Evolutionary conservation across 495 filamentous ascomycete genomes (phyloP).

Genomic region (Daldinia vernicosa): DNA sequence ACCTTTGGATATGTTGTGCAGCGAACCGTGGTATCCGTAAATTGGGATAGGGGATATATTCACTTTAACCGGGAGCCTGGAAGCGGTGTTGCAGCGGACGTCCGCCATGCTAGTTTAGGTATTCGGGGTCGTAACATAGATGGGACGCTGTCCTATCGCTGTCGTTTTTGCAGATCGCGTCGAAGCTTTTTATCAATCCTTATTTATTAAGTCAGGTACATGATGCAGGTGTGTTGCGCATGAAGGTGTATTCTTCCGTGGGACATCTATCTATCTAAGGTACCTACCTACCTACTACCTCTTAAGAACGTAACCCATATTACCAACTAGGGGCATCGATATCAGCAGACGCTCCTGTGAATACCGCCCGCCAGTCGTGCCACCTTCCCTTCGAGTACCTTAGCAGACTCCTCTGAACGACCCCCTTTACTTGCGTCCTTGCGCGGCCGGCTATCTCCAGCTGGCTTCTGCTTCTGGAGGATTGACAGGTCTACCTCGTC

Average conservation of each 20-base stretch:
- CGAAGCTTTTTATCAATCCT: background rate
- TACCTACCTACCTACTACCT: background rate
- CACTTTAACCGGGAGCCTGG: conserved; percentile 36
- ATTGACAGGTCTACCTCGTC: conserved; percentile 59
- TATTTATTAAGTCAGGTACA: background rate
- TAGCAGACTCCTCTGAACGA: conserved; percentile 31
- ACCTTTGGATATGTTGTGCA: too few species aligned
- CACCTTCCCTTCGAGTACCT: conserved; percentile 21
- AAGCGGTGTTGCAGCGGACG: conserved; percentile 3
- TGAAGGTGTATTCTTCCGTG: background rate
- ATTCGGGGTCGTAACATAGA: background rate
- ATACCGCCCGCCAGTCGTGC: conserved; percentile 66
- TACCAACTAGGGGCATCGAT: too few species aligned
- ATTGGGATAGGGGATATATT: background rate
- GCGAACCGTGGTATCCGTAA: background rate
- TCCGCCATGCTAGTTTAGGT: conserved; percentile 2
- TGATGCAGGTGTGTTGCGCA: background rate
- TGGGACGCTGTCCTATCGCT: conserved; percentile 19
- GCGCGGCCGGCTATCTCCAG: conserved; percentile 30
- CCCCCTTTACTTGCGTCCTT: conserved; percentile 36
- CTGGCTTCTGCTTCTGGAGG: conserved; percentile 51
- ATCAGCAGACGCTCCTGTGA: conserved; percentile 66
- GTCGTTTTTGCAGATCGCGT: background rate
- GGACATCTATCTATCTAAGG: too few species aligned
- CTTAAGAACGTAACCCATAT: background rate